Base-by-base conservation (phyloP, 2,329 filamentous ascomycete species). In the Whalleya microplaca region DNA sequence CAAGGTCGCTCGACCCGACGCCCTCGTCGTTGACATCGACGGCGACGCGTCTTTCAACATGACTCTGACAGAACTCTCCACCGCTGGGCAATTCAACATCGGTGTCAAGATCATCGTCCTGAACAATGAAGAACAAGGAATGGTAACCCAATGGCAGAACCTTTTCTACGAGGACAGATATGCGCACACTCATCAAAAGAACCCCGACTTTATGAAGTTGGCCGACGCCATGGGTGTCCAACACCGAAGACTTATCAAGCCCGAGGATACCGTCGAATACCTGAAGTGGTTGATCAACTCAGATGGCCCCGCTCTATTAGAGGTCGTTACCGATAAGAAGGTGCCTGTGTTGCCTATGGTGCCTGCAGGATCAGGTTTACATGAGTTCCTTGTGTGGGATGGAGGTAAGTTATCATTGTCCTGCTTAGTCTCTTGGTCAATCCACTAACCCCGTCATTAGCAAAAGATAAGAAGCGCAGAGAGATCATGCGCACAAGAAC, bases 1-100 rank as follows among this genome's bases (percentile, higher is more conserved):
- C 69, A 97, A 97, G 82, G 94, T 96, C 48, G 90, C 87, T n/a
- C 75, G 77, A 58, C 83, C 83, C 0, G 90, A 96, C 49, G 87
- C 90, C 59, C 85, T 96, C 48, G 94, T 98, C 58, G 86, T 98
- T 57, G 94, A 98, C 74, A 96, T 98, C 69, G 95, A 99, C 72
- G 95, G 95, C 61, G 95, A 98, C 73, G 95, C 94, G n/a, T 97
- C 93, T 2, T 98, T 99, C 81, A 91, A 92, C 82, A 98, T 99
- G 95, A 98, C 95, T 5, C 82, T 97, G 57, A 97, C 94, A 1
- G 95, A 99, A 78, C 86, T 99, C 51, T 91, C 90, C 45, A 97
- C 94, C 1, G 93, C 93, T 42, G 86, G 90, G 8, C 93, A 99
- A 77, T 98, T 98, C 81, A 91, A 95, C 78, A 97, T 98, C 73